Evolutionary conservation across 2,329 filamentous ascomycete genomes (phyloP), one percentile per base, ranked within the genome.

Genomic region (Parafenestella ontariensis): DNA sequence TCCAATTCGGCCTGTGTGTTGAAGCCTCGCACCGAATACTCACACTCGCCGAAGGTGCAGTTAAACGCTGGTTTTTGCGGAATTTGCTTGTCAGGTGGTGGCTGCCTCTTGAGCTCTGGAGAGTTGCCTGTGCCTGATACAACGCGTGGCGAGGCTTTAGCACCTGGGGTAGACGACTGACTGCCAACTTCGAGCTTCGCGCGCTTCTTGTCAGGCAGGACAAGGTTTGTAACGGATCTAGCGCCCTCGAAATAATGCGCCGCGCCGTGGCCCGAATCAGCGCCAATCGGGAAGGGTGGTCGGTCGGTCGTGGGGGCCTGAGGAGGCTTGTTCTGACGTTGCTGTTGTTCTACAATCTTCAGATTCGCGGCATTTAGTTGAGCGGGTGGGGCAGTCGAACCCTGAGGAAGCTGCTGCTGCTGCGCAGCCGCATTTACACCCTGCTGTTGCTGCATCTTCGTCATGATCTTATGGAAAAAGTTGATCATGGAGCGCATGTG

Each of bases 131-230:
- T 80, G 39, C 63, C 69, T 29, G 63, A 61, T 28, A 56, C 51
- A 26, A 78, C 61, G 42, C 70, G 73, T 21, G 79, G 79, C 44
- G 79, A 81, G 5, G 71, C 66, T 40, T 70, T 73, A 7, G 72
- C 65, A 36, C 65, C 74, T 24, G 79, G 77, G 2, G 79, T 81
- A 4, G 77, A 77, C 1, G 68, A 72, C 37, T 76, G 72, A 52
- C 75, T 80, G 28, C 67, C 72, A 5, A 66, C 66, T 15, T 76
- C 77, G 29, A 77, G 70, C 76, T 84, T 86, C 48, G 80, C 78
- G 64, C 80, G 83, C 76, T 87, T 88, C 51, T 78, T 77, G 2
- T 81, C 78, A 17, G 85, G 85, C 21, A 87, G 72, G 42, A 85
- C 82, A 42, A 88, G 77, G 58, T 86, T 83, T 46, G 81, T 84